Evolutionary conservation across 2,329 filamentous ascomycete species (phyloP), one percentile per base, ranked within the genome.

Genomic region (Paradendryphiella salina): DNA sequence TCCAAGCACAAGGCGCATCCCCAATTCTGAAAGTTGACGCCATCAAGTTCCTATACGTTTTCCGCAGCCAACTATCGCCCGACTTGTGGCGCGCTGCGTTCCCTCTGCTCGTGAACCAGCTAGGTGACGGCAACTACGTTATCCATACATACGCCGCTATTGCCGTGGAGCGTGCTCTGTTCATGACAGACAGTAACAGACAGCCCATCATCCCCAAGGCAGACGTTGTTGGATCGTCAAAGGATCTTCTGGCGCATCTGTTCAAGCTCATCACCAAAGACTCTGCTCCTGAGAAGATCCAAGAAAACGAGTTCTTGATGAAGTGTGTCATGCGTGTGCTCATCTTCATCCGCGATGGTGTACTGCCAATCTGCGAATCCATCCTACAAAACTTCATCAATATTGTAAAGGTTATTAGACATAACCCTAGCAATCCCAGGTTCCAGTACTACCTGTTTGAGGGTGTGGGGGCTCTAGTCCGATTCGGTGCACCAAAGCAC

Each of bases 391-490:
- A 95, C 71, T 82, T 99, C 52, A 85, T 96, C 67, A 87, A 83
- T 54, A 96, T 99, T 64, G 96, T 92, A 40, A 88, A 88, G 65
- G 86, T 96, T 61, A 97, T 97, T 74, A 88, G 91, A 69, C 84
- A 88, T 63, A 99, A 99, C 73, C 94, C 94, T 0, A 96, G 92
- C 77, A 99, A 99, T 74, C 94, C 94, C 2, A 85, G 90, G 10
- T 99, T 99, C 77, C 96, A 96, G 76, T 99, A 99, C 78, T 99
- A 93, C 74, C 90, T 96, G 71, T 99, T 99, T 57, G 94, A 99
- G 77, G 89, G 90, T 3, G 78, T 99, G 37, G 94, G 94, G 28
- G 93, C 94, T 13, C 80, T 99, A 39, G 89, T 97, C 48, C 85
- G 86, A 70, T 90, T 82, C 80, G 86, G 81, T 76, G 89, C 80